These are phyloP conservation scores for Backusella australiensis DNA, from an alignment of 192 early-diverging fungal genomes.

Conservation along the genomic window DNA sequence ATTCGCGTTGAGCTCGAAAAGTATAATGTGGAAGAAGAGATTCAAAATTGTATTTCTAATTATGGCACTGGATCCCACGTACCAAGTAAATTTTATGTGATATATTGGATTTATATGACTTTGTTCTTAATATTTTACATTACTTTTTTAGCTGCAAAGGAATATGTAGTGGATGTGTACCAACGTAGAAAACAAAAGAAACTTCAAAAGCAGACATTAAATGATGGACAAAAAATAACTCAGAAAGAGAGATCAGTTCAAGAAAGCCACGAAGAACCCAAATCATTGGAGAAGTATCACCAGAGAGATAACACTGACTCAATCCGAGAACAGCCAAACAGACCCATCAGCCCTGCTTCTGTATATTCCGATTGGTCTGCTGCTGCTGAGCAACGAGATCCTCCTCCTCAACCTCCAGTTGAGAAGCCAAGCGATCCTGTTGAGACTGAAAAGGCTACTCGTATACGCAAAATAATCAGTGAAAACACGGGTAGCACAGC, in stretches of 20 bases:
- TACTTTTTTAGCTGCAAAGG: constrained; percentile 13
- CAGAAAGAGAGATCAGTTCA: neutral
- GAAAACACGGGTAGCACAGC: constrained; percentile 13
- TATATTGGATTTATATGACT: neutral
- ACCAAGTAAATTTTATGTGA: constrained; percentile 2
- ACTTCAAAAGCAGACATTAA: neutral
- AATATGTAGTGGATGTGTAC: constrained; percentile 10
- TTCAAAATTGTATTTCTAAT: neutral
- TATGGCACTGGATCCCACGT: constrained; percentile 4
- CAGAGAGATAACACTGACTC: neutral
- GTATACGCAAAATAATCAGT: neutral
- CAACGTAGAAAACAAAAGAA: neutral
- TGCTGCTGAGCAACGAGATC: neutral
- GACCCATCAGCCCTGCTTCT: neutral
- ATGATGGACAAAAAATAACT: neutral
- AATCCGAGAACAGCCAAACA: neutral
- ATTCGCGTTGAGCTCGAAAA: constrained; percentile 22
- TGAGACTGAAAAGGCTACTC: neutral
- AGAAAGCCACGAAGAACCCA: neutral
- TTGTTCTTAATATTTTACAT: neutral
- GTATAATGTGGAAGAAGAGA: constrained; percentile 16
- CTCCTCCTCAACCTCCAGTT: neutral
- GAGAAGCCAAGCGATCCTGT: neutral
- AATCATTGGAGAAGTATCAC: neutral
- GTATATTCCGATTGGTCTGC: neutral